Base-by-base conservation (phyloP, 805 yeast genomes). In the Saturnispora saitoi region DNA sequence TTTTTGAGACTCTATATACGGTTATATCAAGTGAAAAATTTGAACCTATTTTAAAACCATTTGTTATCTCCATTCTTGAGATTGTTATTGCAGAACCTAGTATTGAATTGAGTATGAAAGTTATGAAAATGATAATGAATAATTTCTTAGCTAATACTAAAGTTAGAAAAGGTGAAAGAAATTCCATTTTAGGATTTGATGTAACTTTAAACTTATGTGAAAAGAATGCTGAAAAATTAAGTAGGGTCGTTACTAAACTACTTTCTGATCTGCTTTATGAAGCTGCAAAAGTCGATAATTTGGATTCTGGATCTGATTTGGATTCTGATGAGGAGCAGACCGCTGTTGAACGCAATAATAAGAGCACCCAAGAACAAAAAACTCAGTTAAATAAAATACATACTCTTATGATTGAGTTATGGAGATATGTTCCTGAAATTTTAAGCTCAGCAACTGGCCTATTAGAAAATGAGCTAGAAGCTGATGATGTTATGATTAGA, bases 391-490 rank as follows among this genome's bases (percentile, higher is more conserved):
- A 69, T 10, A 82, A 81, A 57, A 69, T 86, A 3, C 95, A 88
- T 58, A 71, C 64, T 11, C 65, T 87, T 31, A 67, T 82, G 0
- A 66, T 81, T 2, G 82, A 81, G 51, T 67, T 89, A 2, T 90
- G 96, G 96, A 77, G 71, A 55, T 72, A 77, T 45, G 81, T 80
- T 0, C 96, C 96, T 0, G 93, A 84, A 42, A 66, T 86, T 19
- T 69, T 86, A 10, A 72, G 77, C 3, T 78, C 93, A 1, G 83
- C 85, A 0, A 77, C 86, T 72, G 93, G 95, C 0, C 74, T 86
- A 45, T 68, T 89, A 4, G 86, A 86, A 54, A 88, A 86, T 57
- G 95, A 89, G 55, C 66, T 89, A 38, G 79, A 78, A 50, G 87
- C 95, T 0, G 86, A 83, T 38, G 76, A 80, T 54, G 79, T 77